Evolutionary conservation across 768 basidiomycete species (phyloP), one percentile per base, ranked within the genome.

Genomic region (Psilocybe tampanensis): DNA sequence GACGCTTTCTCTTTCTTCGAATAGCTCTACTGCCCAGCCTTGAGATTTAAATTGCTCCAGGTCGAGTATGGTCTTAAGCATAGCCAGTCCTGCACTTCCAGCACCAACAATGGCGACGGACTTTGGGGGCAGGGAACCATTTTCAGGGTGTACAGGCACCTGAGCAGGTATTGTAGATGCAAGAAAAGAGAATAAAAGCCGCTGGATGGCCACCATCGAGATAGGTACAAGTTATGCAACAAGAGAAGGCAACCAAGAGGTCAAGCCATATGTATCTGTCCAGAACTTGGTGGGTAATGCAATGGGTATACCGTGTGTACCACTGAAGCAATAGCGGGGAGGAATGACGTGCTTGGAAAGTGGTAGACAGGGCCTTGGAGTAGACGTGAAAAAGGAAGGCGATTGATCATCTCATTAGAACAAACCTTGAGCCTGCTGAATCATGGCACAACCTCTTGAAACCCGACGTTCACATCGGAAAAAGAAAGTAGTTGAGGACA

Each of bases 21-120:
- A 85, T 51, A 86, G 64, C 15, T 77, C 77, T 21, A 86, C 68
- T 21, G 81, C 75, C 76, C 82, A 82, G 9, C 64, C 65, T 19
- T 63, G 52, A 18, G 70, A 66, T 6, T 66, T 55, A 29, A 77
- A 71, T 18, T 70, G 67, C 11, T 81, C 80, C 6, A 86, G 61
- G 64, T 83, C 80, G 3, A 80, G 65, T 15, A 82, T 64, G 6
- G 77, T 78, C 64, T 81, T 82, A 23, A 86, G 66, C 66, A 76
- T 74, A 2, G 79, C 81, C 23, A 86, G 68, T 1, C 84, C 84
- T 4, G 79, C 82, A 60, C 80, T 85, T 1, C 84, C 84, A 6
- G 77, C 81, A 9, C 86, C 86, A 17, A 87, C 72, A 47, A 86
- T 77, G 7, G 79, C 84, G 50, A 87, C 80, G 4, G 77, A 77